These are phyloP conservation scores for Gracilaria gracilis DNA, from an alignment of 23 red algal species.

Conservation along the genomic window DNA sequence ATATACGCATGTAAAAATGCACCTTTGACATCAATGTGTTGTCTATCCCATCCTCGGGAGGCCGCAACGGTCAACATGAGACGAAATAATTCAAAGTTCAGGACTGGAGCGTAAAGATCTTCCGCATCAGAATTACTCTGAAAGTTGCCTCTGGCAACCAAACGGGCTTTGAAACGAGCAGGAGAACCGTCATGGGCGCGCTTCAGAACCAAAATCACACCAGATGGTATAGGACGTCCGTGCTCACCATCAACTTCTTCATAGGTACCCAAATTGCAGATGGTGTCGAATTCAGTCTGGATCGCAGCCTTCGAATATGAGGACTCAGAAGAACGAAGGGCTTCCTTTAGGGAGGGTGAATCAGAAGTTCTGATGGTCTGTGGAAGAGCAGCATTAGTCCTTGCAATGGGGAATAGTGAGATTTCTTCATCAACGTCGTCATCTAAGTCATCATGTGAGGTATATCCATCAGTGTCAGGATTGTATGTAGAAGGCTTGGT, in stretches of 20 bases:
- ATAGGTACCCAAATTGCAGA: neutral
- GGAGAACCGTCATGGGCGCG: neutral
- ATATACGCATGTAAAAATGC: constrained; percentile 16
- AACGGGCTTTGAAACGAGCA: constrained; percentile 40
- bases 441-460: too few species aligned
- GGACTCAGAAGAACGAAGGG: too few species aligned
- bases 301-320: too few species aligned
- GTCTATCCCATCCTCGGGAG: neutral
- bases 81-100: constrained; percentile 29
- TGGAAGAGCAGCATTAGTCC: neutral
- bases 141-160: constrained; percentile 56
- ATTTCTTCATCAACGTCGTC: too few species aligned
- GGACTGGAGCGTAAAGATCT: constrained; percentile 23
- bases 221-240: neutral
- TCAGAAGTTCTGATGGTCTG: neutral
- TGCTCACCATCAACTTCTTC: neutral
- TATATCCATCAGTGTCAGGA: too few species aligned
- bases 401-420: too few species aligned
- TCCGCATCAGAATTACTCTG: neutral
- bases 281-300: too few species aligned
- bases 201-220: constrained; percentile 13
- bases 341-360: too few species aligned
- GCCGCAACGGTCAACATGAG: neutral
- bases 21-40: constrained; percentile 41
- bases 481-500: too few species aligned